phyloP scores from a whole-genome alignment of 2,329 filamentous ascomycete genomes.

The Beauveria rudraprayagi region DNA sequence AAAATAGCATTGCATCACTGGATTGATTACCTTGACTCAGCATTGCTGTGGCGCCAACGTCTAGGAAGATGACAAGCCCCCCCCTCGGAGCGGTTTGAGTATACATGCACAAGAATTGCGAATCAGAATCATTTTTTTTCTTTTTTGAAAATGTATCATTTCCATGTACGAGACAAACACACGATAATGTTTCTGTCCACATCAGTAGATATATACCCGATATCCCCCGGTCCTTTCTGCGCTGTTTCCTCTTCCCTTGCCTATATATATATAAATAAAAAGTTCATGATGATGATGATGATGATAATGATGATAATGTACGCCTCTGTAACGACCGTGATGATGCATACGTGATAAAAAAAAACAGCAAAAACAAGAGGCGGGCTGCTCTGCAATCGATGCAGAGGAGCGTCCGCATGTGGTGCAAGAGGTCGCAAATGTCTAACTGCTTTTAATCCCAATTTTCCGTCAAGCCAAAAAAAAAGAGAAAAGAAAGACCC shows the following conservation, averaged over 20 bases:
- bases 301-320: background rate
- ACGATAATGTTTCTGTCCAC: background rate
- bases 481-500: slow-evolving; percentile 1
- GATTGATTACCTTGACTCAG: too few species aligned
- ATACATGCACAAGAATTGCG: background rate
- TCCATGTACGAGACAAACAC: background rate
- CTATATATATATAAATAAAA: slow-evolving; percentile 1
- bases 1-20: background rate
- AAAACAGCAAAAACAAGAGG: background rate
- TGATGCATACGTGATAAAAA: background rate
- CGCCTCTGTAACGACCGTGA: slow-evolving; percentile 11
- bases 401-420: background rate
- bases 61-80: background rate
- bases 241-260: background rate
- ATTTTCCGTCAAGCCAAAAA: slow-evolving; percentile 5
- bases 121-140: background rate
- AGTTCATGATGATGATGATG: background rate
- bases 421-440: slow-evolving; percentile 1
- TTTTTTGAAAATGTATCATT: background rate
- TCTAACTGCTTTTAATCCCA: slow-evolving; percentile 10
- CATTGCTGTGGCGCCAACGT: too few species aligned
- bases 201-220: background rate
- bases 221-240: background rate
- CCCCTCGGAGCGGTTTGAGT: background rate
- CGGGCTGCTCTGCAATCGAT: background rate